Evolutionary conservation across 176 grass and related monocot genomes (phyloP).

Genomic region (Triticum monococcum): DNA sequence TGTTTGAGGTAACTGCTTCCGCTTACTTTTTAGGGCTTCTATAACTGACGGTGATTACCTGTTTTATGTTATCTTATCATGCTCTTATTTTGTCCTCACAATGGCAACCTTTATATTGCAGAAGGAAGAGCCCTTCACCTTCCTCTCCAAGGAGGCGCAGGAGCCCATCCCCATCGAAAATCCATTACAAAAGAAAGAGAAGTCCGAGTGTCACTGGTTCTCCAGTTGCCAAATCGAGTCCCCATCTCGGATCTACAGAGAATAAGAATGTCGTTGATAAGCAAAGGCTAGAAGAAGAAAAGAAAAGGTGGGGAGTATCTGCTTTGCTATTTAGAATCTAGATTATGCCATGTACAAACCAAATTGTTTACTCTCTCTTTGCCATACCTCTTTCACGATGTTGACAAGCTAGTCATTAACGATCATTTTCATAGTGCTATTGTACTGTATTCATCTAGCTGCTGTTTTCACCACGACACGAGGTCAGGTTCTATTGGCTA

Average conservation of each 20-base stretch:
- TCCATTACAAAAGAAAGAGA: conserved; percentile 64
- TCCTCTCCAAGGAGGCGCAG: conserved; percentile 58
- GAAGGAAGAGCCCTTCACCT: conserved; percentile 84
- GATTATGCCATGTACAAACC: conserved; percentile 7
- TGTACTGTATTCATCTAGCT: conserved; percentile 36
- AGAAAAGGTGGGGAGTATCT: conserved; percentile 87
- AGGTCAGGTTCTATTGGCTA: conserved; percentile 40
- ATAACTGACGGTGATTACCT: conserved; percentile 20
- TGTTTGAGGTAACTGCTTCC: conserved; percentile 58
- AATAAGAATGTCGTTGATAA: conserved; percentile 70
- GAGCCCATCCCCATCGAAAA: conserved; percentile 56
- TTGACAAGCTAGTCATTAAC: conserved; percentile 2
- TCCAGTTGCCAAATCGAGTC: conserved; percentile 44
- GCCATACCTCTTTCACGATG: neutral
- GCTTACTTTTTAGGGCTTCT: conserved; percentile 33
- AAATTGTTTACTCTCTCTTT: conserved; percentile 14
- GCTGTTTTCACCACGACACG: conserved; percentile 26
- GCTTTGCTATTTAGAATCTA: conserved; percentile 28
- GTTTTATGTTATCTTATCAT: conserved; percentile 24
- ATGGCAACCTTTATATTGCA: conserved; percentile 35
- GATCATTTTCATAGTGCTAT: conserved; percentile 10
- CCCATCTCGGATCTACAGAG: conserved; percentile 41
- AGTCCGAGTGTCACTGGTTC: conserved; percentile 57
- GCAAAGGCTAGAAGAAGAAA: conserved; percentile 92
- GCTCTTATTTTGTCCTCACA: conserved; percentile 22